Base-by-base conservation (phyloP, 2,329 filamentous ascomycete genomes). In the Arthroderma sp. region DNA sequence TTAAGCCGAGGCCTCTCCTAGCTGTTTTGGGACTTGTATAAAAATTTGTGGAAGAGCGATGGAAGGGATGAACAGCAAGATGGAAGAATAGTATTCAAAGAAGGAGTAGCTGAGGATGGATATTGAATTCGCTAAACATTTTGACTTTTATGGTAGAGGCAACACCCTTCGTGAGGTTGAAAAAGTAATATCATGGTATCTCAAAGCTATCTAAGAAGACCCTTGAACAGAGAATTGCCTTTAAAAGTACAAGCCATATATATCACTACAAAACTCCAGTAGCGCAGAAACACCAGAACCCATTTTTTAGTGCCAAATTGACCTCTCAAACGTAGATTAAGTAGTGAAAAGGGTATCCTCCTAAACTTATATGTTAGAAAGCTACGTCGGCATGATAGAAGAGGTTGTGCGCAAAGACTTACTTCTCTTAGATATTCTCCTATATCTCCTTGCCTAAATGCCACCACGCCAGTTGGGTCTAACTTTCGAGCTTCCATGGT, bases 391-490 rank as follows among this genome's bases (percentile, higher is more conserved):
- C n/a, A n/a, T n/a, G 7, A 28, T 13, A 19, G 25, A 2, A 33
- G n/a, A 15, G 25, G 47, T 2, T 9, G 9, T 3, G 13, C 8
- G 33, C 15, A 11, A 53, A 39, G 11, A 63, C 68, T 60, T 64
- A 76, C 76, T 68, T 97, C 91, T 68, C 93, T 83, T 67, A 98
- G 77, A 69, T 95, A 98, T 75, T 97, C 91, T 65, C 93, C 93
- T 64, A 88, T 86, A 76, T 98, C 93, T 0, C 88, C 88, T 75
- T 98, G 93, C 63, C 91, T 80, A 74, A 96, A 97, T 57, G 86
- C 86, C 8, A 88, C 86, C 60, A 96, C 86, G 9, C 86, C 89
- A 0, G 93, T 98, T 0, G 93, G 93, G 62, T 96, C 93, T 65
- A 96, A 71, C 63, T 88, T 81, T 67, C 89, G 80, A 25, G 87